A percentile compares a stretch with the other conserved stretches of the same genome.
Conservation (phyloP, 78 protist genomes). For the Dictyostelium firmibasis region DNA sequence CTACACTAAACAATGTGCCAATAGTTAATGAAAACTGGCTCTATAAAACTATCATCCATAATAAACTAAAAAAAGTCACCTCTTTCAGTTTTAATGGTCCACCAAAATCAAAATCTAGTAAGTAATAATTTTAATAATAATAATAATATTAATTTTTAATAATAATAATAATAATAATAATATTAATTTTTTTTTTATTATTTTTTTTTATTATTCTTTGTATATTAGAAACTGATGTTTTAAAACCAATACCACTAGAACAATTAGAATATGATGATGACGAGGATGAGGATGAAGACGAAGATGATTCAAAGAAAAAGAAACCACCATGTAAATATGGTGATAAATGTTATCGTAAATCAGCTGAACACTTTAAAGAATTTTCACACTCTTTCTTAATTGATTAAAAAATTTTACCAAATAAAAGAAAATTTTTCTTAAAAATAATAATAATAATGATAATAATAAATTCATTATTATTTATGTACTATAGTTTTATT, state of each 20-base stretch:
- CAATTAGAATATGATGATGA: slow-evolving; percentile 20
- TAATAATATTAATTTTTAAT: too few relatives aligned
- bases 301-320: slow-evolving; percentile 18
- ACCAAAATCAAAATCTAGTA: not conserved
- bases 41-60: slow-evolving; percentile 13
- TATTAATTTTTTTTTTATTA: not conserved
- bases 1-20: not conserved
- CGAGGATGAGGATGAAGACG: not conserved
- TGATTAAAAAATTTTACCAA: not conserved
- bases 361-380: slow-evolving; percentile 56
- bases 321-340: slow-evolving; percentile 58
- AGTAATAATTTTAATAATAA: not conserved
- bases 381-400: slow-evolving; percentile 46
- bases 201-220: too few relatives aligned
- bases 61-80: not conserved
- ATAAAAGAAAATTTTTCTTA: too few relatives aligned
- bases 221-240: not conserved
- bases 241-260: not conserved
- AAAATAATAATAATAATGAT: not conserved
- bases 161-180: not conserved
- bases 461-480: not conserved
- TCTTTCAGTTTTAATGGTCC: slow-evolving; percentile 1
- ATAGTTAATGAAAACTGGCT: slow-evolving; percentile 48
- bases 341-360: slow-evolving; percentile 45
- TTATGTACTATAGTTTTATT: not conserved